Conservation (phyloP, 2,329 filamentous ascomycete species). For the Penicillium sp. region DNA sequence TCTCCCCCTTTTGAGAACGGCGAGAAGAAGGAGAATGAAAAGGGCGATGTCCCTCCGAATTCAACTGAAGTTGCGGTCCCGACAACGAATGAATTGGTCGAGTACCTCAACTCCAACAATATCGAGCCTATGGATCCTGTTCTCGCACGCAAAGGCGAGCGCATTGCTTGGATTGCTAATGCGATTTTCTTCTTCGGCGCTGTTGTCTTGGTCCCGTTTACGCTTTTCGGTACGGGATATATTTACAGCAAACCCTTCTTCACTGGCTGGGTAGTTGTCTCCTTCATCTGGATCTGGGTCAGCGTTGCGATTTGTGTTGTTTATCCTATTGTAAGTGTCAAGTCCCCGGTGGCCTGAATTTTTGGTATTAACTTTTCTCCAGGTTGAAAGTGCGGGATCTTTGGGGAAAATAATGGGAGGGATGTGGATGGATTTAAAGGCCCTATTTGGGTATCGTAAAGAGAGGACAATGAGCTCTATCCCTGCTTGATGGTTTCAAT, state of each 20-base stretch:
- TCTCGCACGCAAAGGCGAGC: constrained; percentile 36
- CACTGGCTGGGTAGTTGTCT: constrained; percentile 41
- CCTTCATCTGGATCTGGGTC: constrained; percentile 39
- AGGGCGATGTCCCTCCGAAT: background rate
- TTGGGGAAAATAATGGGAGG: background rate
- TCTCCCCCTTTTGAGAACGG: background rate
- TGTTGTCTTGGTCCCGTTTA: constrained; percentile 42
- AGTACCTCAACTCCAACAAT: background rate
- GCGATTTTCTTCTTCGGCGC: constrained; percentile 37
- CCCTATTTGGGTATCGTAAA: background rate
- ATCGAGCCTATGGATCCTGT: constrained; percentile 41
- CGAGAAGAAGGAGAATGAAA: background rate
- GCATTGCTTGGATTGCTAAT: constrained; percentile 37
- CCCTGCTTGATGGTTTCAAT: background rate
- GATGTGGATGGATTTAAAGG: background rate
- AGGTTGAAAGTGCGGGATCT: background rate
- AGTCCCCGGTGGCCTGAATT: background rate
- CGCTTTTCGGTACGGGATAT: constrained; percentile 41
- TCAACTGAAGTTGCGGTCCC: background rate
- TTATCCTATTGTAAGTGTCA: background rate
- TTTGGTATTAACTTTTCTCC: background rate
- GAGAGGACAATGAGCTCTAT: background rate
- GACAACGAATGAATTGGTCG: background rate
- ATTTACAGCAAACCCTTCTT: constrained; percentile 39
- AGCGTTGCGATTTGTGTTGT: background rate